Evolutionary conservation across 2,329 filamentous ascomycete genomes (phyloP), one percentile per base, ranked within the genome.

Genomic region (Colletotrichum endophyticum): DNA sequence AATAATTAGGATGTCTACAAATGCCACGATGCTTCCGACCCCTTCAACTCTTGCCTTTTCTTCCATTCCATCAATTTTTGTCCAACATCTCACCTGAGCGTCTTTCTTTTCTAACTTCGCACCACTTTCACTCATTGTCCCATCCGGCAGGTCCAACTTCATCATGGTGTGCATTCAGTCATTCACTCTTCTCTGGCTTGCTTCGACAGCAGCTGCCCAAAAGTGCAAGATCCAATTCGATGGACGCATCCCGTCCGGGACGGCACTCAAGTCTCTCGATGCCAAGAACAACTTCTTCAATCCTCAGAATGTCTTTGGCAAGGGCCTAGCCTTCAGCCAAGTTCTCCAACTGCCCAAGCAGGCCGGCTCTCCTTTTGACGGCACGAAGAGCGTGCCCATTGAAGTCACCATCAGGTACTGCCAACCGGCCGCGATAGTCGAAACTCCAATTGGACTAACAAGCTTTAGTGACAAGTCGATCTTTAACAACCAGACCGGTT

Each of bases 401-500:
- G 89, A 90, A 79, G 88, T 92, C 15, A 91, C 89, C 36, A 88
- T 92, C 81, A 77, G 62, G 75, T 71, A 53, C 16, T 49, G 11
- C 19, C 4, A 2, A 30, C 22, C 30, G 19, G 19, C 8, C 12
- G 15, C 7, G 6, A 5, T 12, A 7, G n/a, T 12, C 8, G 6
- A 12, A 27, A 36, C 22, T 30, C 4, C 8, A 9, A 4, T 53
- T 13, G n/a, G 7, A 61, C 73, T 68, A 28, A 73, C 49, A 8
- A 13, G 8, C 8, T 9, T 11, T 13, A 88, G 82, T 73, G 91
- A 93, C 81, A 79, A 87, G 75, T 92, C 90, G 78, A 92, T 93
- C 82, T 93, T 93, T 83, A 88, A 89, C 79, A 81, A 87, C 67
- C 92, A 93, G 82, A 84, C 83, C 3, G 91, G 91, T 19, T 93